phyloP scores from a whole-genome alignment of 1,139 yeast species.

The Pneumocystis sp. region DNA sequence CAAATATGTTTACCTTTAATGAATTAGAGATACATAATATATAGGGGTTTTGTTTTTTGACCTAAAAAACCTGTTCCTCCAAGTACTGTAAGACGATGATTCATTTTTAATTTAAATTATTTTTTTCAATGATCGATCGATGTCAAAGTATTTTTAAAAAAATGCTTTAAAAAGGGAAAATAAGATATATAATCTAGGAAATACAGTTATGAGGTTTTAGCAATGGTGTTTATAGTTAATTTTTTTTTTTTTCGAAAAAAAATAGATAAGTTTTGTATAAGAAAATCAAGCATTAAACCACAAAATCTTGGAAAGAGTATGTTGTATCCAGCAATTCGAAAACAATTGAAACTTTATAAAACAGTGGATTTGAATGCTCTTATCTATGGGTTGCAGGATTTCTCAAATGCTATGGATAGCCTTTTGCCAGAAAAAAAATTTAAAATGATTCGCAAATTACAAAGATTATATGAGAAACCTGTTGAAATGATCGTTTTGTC shows the following conservation, averaged over 20 bases:
- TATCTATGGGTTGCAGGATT: neutral
- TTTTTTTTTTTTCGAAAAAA: neutral
- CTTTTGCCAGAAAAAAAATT: neutral
- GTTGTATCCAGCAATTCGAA: neutral
- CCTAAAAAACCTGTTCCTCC: slow-evolving; percentile 15
- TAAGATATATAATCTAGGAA: neutral
- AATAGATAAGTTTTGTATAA: neutral
- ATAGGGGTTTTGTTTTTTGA: neutral
- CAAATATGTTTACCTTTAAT: slow-evolving; percentile 12
- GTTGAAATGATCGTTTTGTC: neutral
- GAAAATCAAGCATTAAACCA: neutral
- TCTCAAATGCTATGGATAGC: neutral
- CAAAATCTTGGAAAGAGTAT: neutral
- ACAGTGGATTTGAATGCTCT: neutral
- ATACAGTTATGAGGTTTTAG: neutral
- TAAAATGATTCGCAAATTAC: neutral
- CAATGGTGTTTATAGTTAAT: neutral
- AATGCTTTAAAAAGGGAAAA: neutral
- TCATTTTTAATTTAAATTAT: slow-evolving; percentile 3
- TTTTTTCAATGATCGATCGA: neutral
- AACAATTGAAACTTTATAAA: neutral
- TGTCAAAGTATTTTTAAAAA: neutral
- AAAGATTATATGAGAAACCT: neutral
- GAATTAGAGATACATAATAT: neutral
- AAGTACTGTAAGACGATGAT: slow-evolving; percentile 8